These are phyloP conservation scores for Penicilliopsis zonata DNA, from an alignment of 495 filamentous ascomycete species.

Conservation along the genomic window DNA sequence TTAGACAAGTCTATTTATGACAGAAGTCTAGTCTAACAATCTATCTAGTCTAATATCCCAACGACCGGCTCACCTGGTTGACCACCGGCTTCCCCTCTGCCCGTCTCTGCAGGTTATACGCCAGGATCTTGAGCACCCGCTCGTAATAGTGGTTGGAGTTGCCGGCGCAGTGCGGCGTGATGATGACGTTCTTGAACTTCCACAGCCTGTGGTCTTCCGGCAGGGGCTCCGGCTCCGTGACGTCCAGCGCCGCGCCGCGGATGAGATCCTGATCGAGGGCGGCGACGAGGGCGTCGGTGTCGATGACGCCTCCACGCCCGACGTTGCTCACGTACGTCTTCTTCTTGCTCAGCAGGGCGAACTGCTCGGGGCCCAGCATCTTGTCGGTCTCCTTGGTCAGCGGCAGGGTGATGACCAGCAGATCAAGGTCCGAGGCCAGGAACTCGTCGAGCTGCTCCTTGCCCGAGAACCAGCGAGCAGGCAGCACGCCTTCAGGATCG, in stretches of 20 bases:
- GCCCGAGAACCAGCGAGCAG: slow-evolving; percentile 55
- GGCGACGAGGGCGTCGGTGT: slow-evolving; percentile 48
- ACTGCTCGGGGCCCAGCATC: slow-evolving; percentile 46
- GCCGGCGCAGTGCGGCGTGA: slow-evolving; percentile 67
- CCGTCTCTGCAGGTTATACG: slow-evolving; percentile 44
- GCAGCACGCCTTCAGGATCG: slow-evolving; percentile 55
- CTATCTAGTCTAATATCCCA: slow-evolving; percentile 5
- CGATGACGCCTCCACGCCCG: slow-evolving; percentile 50
- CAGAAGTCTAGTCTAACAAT: too few species aligned
- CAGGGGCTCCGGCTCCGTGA: slow-evolving; percentile 68
- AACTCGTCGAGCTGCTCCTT: slow-evolving; percentile 47
- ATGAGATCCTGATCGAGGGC: slow-evolving; percentile 40
- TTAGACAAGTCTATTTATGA: too few species aligned
- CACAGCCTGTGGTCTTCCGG: slow-evolving; percentile 52
- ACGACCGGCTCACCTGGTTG: slow-evolving; percentile 23
- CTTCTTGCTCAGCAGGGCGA: slow-evolving; percentile 41
- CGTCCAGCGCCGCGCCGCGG: slow-evolving; percentile 62
- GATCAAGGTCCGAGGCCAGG: slow-evolving; percentile 45
- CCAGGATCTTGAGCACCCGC: slow-evolving; percentile 42
- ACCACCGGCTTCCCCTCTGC: slow-evolving; percentile 44
- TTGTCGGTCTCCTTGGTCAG: slow-evolving; percentile 48
- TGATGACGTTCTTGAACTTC: slow-evolving; percentile 47
- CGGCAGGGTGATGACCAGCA: slow-evolving; percentile 54
- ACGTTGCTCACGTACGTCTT: slow-evolving; percentile 59
- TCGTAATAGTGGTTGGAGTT: slow-evolving; percentile 38